phyloP scores from a whole-genome alignment of 108 stramenopile species.

The Nitzschia inconspicua region DNA sequence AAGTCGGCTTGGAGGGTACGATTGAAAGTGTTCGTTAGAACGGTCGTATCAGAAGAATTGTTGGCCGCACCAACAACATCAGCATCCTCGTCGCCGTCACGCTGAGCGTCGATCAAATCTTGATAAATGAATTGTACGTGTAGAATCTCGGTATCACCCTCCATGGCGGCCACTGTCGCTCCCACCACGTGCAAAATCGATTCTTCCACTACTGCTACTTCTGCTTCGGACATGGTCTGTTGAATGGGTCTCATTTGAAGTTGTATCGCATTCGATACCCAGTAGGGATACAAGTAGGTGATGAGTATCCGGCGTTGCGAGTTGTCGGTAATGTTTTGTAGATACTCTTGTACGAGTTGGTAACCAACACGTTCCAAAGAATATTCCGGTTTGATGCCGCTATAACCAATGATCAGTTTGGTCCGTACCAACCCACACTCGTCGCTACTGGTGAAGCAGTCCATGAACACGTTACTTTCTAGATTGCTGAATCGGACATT shows the following conservation, averaged over 20 bases:
- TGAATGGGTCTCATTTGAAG: conserved; percentile 10
- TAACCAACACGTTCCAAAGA: conserved; percentile 16
- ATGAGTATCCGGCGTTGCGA: background rate
- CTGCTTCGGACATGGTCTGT: conserved; percentile 11
- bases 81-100: too few relatives aligned
- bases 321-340: conserved; percentile 2
- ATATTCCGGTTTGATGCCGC: conserved; percentile 10
- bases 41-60: too few relatives aligned
- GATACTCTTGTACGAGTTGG: conserved; percentile 17
- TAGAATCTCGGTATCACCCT: conserved; percentile 24
- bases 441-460: conserved; percentile 24
- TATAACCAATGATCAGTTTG: conserved; percentile 7
- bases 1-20: too few relatives aligned
- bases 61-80: too few relatives aligned
- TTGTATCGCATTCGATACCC: conserved; percentile 6
- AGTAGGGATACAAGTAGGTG: conserved; percentile 18
- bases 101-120: conserved; percentile 1
- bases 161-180: conserved; percentile 19
- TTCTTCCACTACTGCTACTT: conserved; percentile 11
- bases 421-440: conserved; percentile 22
- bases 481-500: conserved; percentile 11
- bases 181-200: conserved; percentile 20
- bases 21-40: too few relatives aligned
- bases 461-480: conserved; percentile 14
- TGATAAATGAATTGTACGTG: conserved; percentile 21